phyloP scores from a whole-genome alignment of 495 filamentous ascomycete genomes.

The Penicillium cosmopolitanum region DNA sequence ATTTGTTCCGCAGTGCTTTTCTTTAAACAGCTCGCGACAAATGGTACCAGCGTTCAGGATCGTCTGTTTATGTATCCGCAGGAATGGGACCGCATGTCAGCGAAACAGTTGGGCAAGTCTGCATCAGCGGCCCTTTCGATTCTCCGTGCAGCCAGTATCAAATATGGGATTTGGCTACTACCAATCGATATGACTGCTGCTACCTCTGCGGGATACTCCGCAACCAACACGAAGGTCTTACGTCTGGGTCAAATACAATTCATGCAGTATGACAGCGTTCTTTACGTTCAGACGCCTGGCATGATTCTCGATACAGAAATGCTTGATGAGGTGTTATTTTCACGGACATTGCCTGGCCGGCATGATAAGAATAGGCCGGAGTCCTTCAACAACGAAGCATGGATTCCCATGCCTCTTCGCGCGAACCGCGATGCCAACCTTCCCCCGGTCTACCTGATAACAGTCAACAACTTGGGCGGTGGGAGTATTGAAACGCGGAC shows the following conservation, averaged over 20 bases:
- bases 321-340: constrained; percentile 44
- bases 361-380: constrained; percentile 42
- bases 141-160: constrained; percentile 41
- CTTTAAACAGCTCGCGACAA: constrained; percentile 46
- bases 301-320: constrained; percentile 43
- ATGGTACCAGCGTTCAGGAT: constrained; percentile 43
- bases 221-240: constrained; percentile 47
- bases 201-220: constrained; percentile 36
- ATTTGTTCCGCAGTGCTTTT: constrained; percentile 52
- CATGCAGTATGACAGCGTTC: constrained; percentile 52
- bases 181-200: constrained; percentile 50
- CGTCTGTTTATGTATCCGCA: constrained; percentile 55
- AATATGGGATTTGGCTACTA: constrained; percentile 51
- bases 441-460: constrained; percentile 47
- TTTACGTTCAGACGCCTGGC: constrained; percentile 47
- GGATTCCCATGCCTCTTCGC: constrained; percentile 47
- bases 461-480: constrained; percentile 44
- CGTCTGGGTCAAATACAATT: constrained; percentile 51
- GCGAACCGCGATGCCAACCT: constrained; percentile 38
- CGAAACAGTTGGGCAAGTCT: constrained; percentile 27
- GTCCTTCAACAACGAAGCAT: constrained; percentile 48
- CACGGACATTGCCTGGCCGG: constrained; percentile 38
- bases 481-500: constrained; percentile 46
- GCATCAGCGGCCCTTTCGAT: constrained; percentile 39
- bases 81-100: constrained; percentile 45